Base-by-base conservation (phyloP, 2,329 filamentous ascomycete species). In the Cytospora mali region DNA sequence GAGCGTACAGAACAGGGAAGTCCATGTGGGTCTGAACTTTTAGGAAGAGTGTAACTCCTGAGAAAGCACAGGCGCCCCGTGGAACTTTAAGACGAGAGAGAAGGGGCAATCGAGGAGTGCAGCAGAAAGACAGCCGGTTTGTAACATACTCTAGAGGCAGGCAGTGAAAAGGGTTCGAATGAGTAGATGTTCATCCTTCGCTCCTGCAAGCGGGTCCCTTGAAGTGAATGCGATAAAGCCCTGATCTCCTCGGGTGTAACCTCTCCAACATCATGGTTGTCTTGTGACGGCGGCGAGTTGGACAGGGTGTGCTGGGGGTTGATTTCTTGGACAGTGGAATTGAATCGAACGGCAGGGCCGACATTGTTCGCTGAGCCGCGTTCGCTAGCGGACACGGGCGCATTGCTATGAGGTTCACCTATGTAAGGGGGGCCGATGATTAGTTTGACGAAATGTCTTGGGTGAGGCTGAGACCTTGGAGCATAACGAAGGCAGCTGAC, bases 91-190 rank as follows among this genome's bases (percentile, higher is more conserved):
- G 55, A 55, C 21, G 33, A n/a, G n/a, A n/a, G 35, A 6, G 7
- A 33, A 39, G 25, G 39, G 11, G n/a, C 23, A 21, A 64, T 42
- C 66, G 57, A 42, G 23, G 33, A n/a, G 6, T 25, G 46, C 16
- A 62, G 33, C 25, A 62, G 55, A 59, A 55, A 58, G 27, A 58
- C 42, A 27, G 13, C 14, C 33, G 31, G n/a, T 29, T 55, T 62
- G 61, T 42, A 31, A 84, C 89, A 77, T 87, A 94, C 92, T 77
- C 91, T 85, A 52, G 92, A 94, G 33, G 86, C 83, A 42, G 95
- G 94, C 58, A 98, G 81, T 39, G 95, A 98, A 67, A 97, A 88
- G 35, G 94, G 89, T 74, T 97, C 93, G 72, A 93, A 98, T 50
- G 90, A 88, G 76, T 92, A 96, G 73, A 93, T 91, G 73, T 90